Base-by-base conservation (phyloP, 1,284 basidiomycete genomes). In the Peniophora sp. region DNA sequence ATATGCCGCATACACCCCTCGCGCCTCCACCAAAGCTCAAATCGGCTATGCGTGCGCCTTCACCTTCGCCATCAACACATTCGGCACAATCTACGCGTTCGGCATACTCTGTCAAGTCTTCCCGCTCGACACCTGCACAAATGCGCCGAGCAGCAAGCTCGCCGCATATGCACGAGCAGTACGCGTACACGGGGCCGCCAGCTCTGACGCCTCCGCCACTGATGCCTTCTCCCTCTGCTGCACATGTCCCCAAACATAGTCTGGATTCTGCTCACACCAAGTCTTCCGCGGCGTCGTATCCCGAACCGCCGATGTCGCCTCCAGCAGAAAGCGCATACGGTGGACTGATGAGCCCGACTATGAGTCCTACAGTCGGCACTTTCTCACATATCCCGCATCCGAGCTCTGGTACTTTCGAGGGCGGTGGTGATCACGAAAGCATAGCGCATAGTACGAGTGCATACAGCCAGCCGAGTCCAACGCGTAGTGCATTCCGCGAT, bases 131-230 rank as follows among this genome's bases (percentile, higher is more conserved):
- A 8, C 23, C 44, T 20, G 44, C 23, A 6, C 44, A 9, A 9
- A 16, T 45, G 23, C 44, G 44, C 20, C 16, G 23, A 10, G 23
- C 44, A 45, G 5, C 44, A 24, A 20, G n/a, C 14, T 45, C 44
- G n/a, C 44, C 44, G 12, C 20, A 23, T 9, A 45, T 45, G 44
- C 44, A 45, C 23, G 23, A 45, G 19, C 44, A 23, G 10, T 45
- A 45, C 44, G 44, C 16, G 2, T 81, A 81, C 35, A 63, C 71
- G 20, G 72, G 69, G 16, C 75, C 72, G 14, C 65, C 80, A 52
- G 78, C 27, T 32, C 27, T 32, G 27, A 32, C 27, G 12, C 27
- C 27, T 32, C 27, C 27, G 12, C 27, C 27, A 12, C 27, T 32
- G 6, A 32, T 32, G 12, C 46, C 63, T 60, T 25, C 58, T 56